Base-by-base conservation (phyloP, 495 filamentous ascomycete genomes). In the Xylaria intraflava region DNA sequence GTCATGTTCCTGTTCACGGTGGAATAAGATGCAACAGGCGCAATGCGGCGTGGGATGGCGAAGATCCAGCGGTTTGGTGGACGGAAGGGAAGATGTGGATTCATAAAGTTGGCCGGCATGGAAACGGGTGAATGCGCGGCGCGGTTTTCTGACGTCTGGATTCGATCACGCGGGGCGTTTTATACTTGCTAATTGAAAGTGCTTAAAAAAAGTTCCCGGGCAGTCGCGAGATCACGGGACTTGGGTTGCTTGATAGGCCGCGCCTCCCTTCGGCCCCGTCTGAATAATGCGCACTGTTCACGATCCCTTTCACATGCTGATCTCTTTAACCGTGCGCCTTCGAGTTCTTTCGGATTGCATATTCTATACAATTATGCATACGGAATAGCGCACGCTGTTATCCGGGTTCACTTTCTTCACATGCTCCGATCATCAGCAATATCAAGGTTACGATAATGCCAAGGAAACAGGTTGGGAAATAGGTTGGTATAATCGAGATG, bases 161-260 rank as follows among this genome's bases (percentile, higher is more conserved):
- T 9, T 4, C 27, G 27, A 29, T 17, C 29, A 44, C 49, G 49
- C 30, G 49, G 49, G 49, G 49, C 33, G 40, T 19, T 29, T 29
- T 29, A 4, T 9, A 29, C 9, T 35, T 44, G 22, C 26, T 22
- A 43, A 44, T 52, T 35, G 38, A 51, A 42, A n/a, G n/a, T n/a
- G n/a, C n/a, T n/a, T 39, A 23, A 9, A 35, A 38, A 29, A 20
- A 2, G 4, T 12, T 26, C 46, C 29, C 39, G 6, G 55, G 11
- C 20, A 10, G 14, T 54, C 56, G 51, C 56, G 56, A 59, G 30
- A 53, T 59, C 56, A 59, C 50, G 50, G 50, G 50, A 53, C 26
- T 20, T 33, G 31, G 17, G 17, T 38, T 38, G 35, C 27, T 29
- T 4, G 27, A 9, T 29, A 29, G 27, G 27, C 9, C 27, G n/a